Evolutionary conservation across 768 basidiomycete genomes (phyloP), one percentile per base, ranked within the genome.

Genomic region (Pluteus cervinus): DNA sequence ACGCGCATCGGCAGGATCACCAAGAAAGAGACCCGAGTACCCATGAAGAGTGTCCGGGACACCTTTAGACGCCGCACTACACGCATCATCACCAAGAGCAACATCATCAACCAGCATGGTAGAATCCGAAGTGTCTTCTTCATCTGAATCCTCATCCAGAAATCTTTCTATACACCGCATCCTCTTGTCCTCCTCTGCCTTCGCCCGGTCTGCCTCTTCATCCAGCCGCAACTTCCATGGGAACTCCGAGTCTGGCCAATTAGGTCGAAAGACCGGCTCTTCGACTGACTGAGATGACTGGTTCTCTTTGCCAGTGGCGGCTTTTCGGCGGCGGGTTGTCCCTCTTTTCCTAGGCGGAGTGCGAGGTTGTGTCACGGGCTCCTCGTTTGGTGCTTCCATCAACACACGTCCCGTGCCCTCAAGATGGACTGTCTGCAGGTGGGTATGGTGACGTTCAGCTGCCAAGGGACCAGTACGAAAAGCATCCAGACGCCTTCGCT

Each of bases 241-340:
- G 50, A 87, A 88, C 56, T 78, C 77, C 6, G 65, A 46, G 49
- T 90, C 87, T 5, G 80, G 81, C 86, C 87, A 89, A 51, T 85
- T 80, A 7, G 85, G 82, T 37, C 60, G 71, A 24, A 73, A 70
- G 2, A 53, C 33, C 4, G 52, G 45, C n/a, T 58, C 58, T 24
- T 66, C 67, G 14, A 52, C 48, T 5, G 46, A 37, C 14, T 45
- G 38, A 33, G 45, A 46, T 12, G 4, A 52, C 39, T 0, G 49
- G 42, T 42, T 57, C 57, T 47, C 66, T 65, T 28, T 63, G 64
- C 33, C n/a, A n/a, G n/a, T n/a, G n/a, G n/a, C n/a, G n/a, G n/a
- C 54, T 59, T 7, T 49, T 47, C 24, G 56, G 53, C 1, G 55
- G 49, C 15, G 69, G 62, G 39, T 57, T 63, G 3, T 49, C 52